Conservation (phyloP, 2,329 filamentous ascomycete genomes). For the Paecilomyces dactylethromorphus region DNA sequence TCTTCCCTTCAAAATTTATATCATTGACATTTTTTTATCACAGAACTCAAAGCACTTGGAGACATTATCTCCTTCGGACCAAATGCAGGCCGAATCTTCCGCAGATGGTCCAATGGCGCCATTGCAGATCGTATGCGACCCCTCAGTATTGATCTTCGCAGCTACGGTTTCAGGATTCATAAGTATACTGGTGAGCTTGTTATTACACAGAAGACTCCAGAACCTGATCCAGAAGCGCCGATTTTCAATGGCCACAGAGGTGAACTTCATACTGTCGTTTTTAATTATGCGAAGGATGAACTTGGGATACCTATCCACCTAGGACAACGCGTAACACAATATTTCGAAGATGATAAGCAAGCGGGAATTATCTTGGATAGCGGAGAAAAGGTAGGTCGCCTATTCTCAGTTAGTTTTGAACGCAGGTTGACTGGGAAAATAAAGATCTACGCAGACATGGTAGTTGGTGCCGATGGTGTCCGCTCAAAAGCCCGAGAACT, state of each 20-base stretch:
- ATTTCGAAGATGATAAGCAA: constrained; percentile 47
- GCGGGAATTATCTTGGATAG: constrained; percentile 48
- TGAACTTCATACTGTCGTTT: constrained; percentile 54
- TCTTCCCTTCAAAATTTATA: not conserved
- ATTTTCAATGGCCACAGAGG: constrained; percentile 57
- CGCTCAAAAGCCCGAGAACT: constrained; percentile 47
- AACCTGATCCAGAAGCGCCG: constrained; percentile 42
- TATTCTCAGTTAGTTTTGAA: not conserved
- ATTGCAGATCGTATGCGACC: constrained; percentile 43
- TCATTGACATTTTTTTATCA: constrained; percentile 7
- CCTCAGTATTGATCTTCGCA: constrained; percentile 47
- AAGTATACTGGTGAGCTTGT: constrained; percentile 58
- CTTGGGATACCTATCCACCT: constrained; percentile 52
- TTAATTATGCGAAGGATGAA: constrained; percentile 50
- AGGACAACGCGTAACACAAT: constrained; percentile 45
- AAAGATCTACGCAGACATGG: constrained; percentile 37
- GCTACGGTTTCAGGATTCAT: constrained; percentile 56
- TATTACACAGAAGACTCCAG: constrained; percentile 47
- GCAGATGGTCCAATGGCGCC: constrained; percentile 49
- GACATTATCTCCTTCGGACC: constrained; percentile 59
- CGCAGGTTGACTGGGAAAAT: not conserved
- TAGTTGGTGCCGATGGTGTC: constrained; percentile 52
- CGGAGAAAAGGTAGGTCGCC: constrained; percentile 35
- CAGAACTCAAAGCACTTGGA: constrained; percentile 51
- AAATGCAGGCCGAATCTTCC: constrained; percentile 56